These are phyloP conservation scores for Eimeria maxima DNA, from an alignment of 169 alveolate genomes.

Conservation along the genomic window DNA sequence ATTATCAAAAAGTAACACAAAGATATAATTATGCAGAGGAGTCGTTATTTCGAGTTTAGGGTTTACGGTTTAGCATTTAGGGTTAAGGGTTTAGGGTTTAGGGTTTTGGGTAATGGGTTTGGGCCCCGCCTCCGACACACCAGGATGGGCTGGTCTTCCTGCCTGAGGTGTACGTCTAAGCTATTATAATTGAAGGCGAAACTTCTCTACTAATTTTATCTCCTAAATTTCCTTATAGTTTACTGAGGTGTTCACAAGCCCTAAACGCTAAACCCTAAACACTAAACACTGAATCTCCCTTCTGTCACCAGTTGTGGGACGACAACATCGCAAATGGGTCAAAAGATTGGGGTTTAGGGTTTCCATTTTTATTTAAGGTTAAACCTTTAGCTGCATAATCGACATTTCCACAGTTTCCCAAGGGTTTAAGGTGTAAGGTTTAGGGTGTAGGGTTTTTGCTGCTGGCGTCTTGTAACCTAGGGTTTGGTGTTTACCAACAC, in stretches of 20 bases:
- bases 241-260: no score
- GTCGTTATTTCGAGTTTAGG: neutral
- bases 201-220: neutral
- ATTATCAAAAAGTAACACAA: neutral
- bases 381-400: neutral
- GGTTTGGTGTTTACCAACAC: neutral
- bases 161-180: neutral
- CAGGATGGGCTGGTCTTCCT: neutral
- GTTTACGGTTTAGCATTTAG: neutral
- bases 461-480: neutral
- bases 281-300: neutral
- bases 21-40: neutral
- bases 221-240: neutral
- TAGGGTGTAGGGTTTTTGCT: neutral
- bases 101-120: neutral
- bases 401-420: neutral
- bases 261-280: slow-evolving; percentile 25
- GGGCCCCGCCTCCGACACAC: slow-evolving; percentile 33
- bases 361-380: neutral
- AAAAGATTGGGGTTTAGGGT: neutral
- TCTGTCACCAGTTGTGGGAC: no score
- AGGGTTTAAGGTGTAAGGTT: slow-evolving; percentile 11
- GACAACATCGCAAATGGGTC: no score
- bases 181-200: neutral
- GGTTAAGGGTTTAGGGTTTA: slow-evolving; percentile 12